Percentiles rank a stretch among this genome's conserved stretches.
Conservation (phyloP, 1,139 yeast genomes). For the Candida sp. region DNA sequence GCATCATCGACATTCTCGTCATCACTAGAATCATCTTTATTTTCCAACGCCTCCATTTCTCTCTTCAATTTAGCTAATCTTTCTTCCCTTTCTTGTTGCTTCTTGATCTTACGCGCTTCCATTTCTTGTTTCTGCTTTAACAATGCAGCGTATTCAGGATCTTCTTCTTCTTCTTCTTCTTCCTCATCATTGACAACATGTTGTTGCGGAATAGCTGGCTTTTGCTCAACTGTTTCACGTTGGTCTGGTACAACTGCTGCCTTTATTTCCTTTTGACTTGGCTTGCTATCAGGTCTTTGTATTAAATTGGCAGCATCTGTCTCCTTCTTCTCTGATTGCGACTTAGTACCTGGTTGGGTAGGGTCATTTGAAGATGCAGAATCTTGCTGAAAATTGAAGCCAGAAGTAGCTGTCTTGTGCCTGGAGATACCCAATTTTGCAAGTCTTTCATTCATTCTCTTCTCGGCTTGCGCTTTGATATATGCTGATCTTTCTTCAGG, state of each 20-base stretch:
- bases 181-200: slow-evolving; percentile 4
- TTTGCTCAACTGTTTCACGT: slow-evolving; percentile 4
- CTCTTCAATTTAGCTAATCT: slow-evolving; percentile 56
- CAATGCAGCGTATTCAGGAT: slow-evolving; percentile 45
- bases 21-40: slow-evolving; percentile 21
- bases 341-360: background rate
- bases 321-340: background rate
- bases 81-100: slow-evolving; percentile 53
- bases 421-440: slow-evolving; percentile 80
- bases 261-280: slow-evolving; percentile 2
- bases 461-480: slow-evolving; percentile 87
- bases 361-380: slow-evolving; percentile 2
- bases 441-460: slow-evolving; percentile 83
- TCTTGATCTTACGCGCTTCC: slow-evolving; percentile 47
- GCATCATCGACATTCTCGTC: background rate
- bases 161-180: slow-evolving; percentile 30
- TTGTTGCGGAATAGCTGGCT: background rate
- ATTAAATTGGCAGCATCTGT: background rate
- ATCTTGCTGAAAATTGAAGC: background rate
- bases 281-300: background rate
- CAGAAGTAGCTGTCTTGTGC: slow-evolving; percentile 13
- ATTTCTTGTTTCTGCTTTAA: slow-evolving; percentile 45
- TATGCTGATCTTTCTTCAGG: slow-evolving; percentile 77
- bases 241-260: slow-evolving; percentile 4
- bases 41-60: slow-evolving; percentile 60